These are phyloP conservation scores for Coniochaeta sp. DNA, from an alignment of 2,329 filamentous ascomycete genomes.

Conservation along the genomic window DNA sequence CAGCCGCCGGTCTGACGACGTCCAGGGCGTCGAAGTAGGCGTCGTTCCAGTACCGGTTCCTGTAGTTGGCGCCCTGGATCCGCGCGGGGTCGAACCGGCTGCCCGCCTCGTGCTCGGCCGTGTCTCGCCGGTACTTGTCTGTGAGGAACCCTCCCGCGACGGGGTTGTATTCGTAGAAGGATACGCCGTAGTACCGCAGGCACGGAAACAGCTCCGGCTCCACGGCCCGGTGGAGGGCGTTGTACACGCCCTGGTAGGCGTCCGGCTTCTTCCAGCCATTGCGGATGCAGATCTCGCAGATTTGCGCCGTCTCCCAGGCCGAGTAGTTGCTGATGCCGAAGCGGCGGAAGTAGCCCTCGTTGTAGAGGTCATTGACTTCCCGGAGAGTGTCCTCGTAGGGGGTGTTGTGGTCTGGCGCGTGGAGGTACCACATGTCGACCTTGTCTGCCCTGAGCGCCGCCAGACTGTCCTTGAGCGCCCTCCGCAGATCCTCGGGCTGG, in stretches of 20 bases:
- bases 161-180: slow-evolving; percentile 31
- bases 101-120: slow-evolving; percentile 18
- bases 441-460: slow-evolving; percentile 27
- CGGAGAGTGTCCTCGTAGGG: slow-evolving; percentile 37
- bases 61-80: slow-evolving; percentile 20
- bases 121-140: slow-evolving; percentile 22
- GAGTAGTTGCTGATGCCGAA: slow-evolving; percentile 5
- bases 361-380: slow-evolving; percentile 35
- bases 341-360: slow-evolving; percentile 23
- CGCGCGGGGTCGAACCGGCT: slow-evolving; percentile 29
- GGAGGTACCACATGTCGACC: slow-evolving; percentile 32
- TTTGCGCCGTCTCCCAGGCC: slow-evolving; percentile 16
- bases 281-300: slow-evolving; percentile 21
- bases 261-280: neutral
- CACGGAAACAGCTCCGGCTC: slow-evolving; percentile 32
- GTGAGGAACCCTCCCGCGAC: slow-evolving; percentile 39
- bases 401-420: slow-evolving; percentile 38
- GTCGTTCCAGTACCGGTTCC: neutral
- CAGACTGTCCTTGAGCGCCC: slow-evolving; percentile 26
- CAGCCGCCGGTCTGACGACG: slow-evolving; percentile 51
- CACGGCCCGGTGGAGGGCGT: slow-evolving; percentile 11
- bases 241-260: slow-evolving; percentile 2
- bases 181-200: slow-evolving; percentile 32
- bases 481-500: slow-evolving; percentile 21
- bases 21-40: slow-evolving; percentile 41